A percentile compares a stretch with the other conserved stretches of the same genome.
Conservation (phyloP, 768 basidiomycete species). For the Lyophyllum decastes region DNA sequence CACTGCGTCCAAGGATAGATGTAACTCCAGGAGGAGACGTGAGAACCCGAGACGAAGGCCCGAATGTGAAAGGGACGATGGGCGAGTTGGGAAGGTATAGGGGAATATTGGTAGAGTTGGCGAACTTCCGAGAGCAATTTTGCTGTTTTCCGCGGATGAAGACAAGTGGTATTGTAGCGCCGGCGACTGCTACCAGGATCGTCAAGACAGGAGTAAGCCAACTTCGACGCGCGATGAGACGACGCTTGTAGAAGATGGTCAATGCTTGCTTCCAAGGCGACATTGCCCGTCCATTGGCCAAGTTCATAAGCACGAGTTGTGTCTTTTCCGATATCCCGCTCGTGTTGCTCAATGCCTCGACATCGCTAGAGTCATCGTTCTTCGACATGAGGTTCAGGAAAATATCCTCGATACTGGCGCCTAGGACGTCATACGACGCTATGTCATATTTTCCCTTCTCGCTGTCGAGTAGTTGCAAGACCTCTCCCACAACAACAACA, state of each 20-base stretch:
- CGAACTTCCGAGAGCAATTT: conserved; percentile 49
- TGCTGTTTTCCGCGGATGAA: conserved; percentile 55
- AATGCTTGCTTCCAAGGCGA: conserved; percentile 65
- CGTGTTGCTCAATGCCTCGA: conserved; percentile 17
- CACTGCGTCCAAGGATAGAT: conserved; percentile 44
- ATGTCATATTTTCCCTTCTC: conserved; percentile 40
- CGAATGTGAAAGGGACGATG: conserved; percentile 30
- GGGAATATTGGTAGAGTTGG: conserved; percentile 37
- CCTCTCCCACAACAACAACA: conserved; percentile 48
- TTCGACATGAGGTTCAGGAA: conserved; percentile 72
- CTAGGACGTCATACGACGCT: conserved; percentile 63
- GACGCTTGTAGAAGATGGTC: conserved; percentile 75
- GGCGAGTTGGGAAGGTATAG: conserved; percentile 59
- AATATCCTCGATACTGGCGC: conserved; percentile 80
- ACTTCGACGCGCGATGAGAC: conserved; percentile 60
- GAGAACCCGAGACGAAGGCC: conserved; percentile 38
- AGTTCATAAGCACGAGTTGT: conserved; percentile 30
- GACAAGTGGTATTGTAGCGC: conserved; percentile 65
- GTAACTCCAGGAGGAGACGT: conserved; percentile 57
- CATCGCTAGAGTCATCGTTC: conserved; percentile 28
- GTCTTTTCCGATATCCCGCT: conserved; percentile 6
- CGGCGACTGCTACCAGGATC: conserved; percentile 57
- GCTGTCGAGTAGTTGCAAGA: conserved; percentile 55
- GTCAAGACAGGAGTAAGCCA: conserved; percentile 67
- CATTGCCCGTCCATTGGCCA: conserved; percentile 52